Evolutionary conservation across 2,329 filamentous ascomycete genomes (phyloP).

Genomic region (Cladosporium sp.): DNA sequence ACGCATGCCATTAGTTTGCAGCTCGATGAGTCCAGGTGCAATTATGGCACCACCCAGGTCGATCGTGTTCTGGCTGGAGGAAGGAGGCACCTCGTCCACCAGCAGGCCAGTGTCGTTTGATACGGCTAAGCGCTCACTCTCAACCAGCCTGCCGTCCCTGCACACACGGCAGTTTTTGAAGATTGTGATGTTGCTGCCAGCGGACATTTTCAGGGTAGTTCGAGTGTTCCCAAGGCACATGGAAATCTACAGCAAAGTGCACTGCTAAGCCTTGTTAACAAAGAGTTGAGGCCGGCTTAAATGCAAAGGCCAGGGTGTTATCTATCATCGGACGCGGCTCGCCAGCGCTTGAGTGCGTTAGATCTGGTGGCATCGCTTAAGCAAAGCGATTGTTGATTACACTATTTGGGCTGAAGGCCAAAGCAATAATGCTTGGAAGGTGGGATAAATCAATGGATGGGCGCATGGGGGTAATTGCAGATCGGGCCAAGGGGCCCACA

Average conservation of each 20-base stretch:
- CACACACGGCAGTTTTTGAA: constrained; percentile 46
- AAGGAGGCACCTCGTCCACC: constrained; percentile 36
- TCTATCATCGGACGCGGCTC: background rate
- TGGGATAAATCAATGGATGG: too few species aligned
- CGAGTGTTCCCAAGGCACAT: too few species aligned
- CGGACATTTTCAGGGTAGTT: background rate
- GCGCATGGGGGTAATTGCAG: too few species aligned
- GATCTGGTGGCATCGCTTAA: too few species aligned
- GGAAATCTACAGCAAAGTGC: background rate
- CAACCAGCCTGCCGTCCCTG: constrained; percentile 39
- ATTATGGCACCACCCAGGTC: constrained; percentile 49
- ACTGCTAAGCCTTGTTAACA: background rate
- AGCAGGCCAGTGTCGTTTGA: constrained; percentile 43
- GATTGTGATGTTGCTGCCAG: constrained; percentile 27
- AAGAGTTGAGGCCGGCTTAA: background rate
- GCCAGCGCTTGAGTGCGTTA: background rate
- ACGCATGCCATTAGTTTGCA: constrained; percentile 52
- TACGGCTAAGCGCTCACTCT: constrained; percentile 40
- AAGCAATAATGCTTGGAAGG: too few species aligned
- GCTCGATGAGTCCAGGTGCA: constrained; percentile 52
- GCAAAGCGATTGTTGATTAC: too few species aligned
- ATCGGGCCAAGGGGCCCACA: too few species aligned
- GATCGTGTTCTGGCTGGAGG: constrained; percentile 39
- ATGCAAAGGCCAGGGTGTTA: background rate
- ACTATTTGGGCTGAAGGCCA: too few species aligned